phyloP scores from a whole-genome alignment of 768 basidiomycete species.

The Leccinum truebloodii region DNA sequence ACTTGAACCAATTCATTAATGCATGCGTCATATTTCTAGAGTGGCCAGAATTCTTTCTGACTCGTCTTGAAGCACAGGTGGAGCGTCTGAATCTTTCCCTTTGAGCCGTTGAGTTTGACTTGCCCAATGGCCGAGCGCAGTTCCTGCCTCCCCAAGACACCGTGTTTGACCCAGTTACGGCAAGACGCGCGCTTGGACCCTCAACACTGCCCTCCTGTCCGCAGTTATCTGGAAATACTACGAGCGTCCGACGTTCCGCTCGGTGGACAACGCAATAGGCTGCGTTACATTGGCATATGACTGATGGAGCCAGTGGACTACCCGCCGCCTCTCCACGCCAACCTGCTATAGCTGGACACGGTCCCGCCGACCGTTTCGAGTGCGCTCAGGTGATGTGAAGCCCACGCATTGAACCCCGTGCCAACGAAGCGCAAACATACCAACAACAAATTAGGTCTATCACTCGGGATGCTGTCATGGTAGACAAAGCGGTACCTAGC shows the following conservation, averaged over 20 bases:
- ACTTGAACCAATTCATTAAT: slow-evolving; percentile 2
- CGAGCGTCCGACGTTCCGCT: slow-evolving; percentile 10
- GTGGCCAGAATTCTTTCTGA: slow-evolving; percentile 1
- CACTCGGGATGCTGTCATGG: slow-evolving; percentile 33
- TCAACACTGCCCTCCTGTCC: slow-evolving; percentile 18
- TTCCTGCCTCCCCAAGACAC: neutral
- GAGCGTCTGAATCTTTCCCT: neutral
- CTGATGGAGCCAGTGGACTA: neutral
- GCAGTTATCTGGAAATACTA: slow-evolving; percentile 5
- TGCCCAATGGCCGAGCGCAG: slow-evolving; percentile 1
- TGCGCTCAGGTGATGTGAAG: slow-evolving; percentile 19
- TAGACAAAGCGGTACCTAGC: slow-evolving; percentile 22
- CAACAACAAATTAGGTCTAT: slow-evolving; percentile 10
- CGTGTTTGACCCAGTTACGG: slow-evolving; percentile 5
- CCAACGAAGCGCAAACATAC: slow-evolving; percentile 21
- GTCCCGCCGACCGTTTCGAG: slow-evolving; percentile 18
- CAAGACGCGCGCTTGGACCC: neutral
- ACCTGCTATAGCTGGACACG: slow-evolving; percentile 13
- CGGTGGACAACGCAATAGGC: slow-evolving; percentile 2
- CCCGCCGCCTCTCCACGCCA: slow-evolving; percentile 13
- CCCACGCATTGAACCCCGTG: slow-evolving; percentile 29
- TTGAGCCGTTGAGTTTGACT: slow-evolving; percentile 5
- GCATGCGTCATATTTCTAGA: slow-evolving; percentile 4
- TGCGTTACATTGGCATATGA: slow-evolving; percentile 4
- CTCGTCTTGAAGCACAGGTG: neutral